These are phyloP conservation scores for Scedosporium dehoogii DNA, from an alignment of 2,329 filamentous ascomycete genomes.

Conservation along the genomic window DNA sequence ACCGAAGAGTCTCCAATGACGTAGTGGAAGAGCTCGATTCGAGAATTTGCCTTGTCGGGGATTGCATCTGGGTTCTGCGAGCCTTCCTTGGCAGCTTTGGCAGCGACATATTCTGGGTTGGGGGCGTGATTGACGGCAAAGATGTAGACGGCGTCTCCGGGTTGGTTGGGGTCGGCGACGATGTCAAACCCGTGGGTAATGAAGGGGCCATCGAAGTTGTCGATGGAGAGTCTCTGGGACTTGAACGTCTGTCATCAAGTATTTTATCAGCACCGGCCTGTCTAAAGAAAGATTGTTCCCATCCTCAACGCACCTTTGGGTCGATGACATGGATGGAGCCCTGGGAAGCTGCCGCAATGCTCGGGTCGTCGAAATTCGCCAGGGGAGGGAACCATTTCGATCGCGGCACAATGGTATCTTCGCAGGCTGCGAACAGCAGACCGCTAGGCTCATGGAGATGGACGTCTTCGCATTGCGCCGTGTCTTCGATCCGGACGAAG, in stretches of 20 bases:
- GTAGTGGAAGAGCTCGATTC: conserved; percentile 49
- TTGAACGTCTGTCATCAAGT: conserved; percentile 27
- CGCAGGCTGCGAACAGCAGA: conserved; percentile 46
- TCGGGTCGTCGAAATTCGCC: conserved; percentile 28
- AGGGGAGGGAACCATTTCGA: conserved; percentile 44
- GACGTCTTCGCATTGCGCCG: conserved; percentile 48
- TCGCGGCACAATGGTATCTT: conserved; percentile 29
- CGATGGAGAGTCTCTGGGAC: conserved; percentile 33
- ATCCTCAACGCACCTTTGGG: conserved; percentile 29
- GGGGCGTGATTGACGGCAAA: conserved; percentile 51
- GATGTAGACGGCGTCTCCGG: conserved; percentile 40
- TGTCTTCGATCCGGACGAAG: conserved; percentile 36
- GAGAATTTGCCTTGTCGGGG: conserved; percentile 33
- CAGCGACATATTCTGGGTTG: conserved; percentile 27
- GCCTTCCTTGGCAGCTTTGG: conserved; percentile 11
- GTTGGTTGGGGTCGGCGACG: conserved; percentile 33
- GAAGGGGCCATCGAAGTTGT: conserved; percentile 42
- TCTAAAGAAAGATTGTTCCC: neutral
- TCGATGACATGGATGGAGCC: conserved; percentile 44
- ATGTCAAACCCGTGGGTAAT: conserved; percentile 53
- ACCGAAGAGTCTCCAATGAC: conserved; percentile 28
- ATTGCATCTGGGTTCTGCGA: neutral
- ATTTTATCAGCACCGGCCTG: neutral
- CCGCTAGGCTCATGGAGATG: conserved; percentile 40
- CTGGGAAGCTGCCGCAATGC: conserved; percentile 21